These are phyloP conservation scores for Eimeria maxima DNA, from an alignment of 169 alveolate species.

Conservation along the genomic window DNA sequence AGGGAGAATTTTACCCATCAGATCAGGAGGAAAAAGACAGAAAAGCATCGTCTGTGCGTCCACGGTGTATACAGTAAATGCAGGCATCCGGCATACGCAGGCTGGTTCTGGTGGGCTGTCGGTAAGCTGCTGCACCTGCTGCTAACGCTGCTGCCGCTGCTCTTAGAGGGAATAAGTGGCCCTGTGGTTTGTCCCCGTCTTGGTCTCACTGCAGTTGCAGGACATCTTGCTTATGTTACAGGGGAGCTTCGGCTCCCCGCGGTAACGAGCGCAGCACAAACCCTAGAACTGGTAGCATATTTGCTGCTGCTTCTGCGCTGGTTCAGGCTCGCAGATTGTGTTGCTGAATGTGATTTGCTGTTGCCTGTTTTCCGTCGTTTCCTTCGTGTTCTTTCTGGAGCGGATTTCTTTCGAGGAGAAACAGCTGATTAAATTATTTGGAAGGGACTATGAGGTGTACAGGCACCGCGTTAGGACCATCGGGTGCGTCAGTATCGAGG, in stretches of 20 bases:
- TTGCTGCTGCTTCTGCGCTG: not conserved
- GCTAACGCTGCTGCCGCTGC: not conserved
- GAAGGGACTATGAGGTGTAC: constrained; percentile 60
- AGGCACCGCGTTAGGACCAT: constrained; percentile 49
- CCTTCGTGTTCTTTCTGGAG: constrained; percentile 61
- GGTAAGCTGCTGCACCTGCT: constrained; percentile 67
- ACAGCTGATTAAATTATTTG: constrained; percentile 46
- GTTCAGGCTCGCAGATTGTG: constrained; percentile 71
- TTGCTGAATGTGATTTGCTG: constrained; percentile 41
- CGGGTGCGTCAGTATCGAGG: not conserved
- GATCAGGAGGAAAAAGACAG: constrained; percentile 23
- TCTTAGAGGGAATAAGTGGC: not conserved
- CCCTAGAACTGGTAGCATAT: not conserved
- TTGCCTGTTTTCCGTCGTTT: constrained; percentile 33
- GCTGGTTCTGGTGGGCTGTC: constrained; percentile 84
- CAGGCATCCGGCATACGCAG: constrained; percentile 83
- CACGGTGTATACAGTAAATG: constrained; percentile 64
- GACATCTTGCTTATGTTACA: not conserved
- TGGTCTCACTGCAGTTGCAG: not conserved
- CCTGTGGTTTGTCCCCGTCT: too few species aligned
- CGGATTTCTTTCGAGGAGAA: constrained; percentile 68
- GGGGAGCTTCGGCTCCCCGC: not conserved
- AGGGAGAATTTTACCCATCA: constrained; percentile 79
- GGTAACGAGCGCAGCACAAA: not conserved
- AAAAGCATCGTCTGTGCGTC: constrained; percentile 51